Base-by-base conservation (phyloP, 2,329 filamentous ascomycete genomes). In the Fusarium poae region DNA sequence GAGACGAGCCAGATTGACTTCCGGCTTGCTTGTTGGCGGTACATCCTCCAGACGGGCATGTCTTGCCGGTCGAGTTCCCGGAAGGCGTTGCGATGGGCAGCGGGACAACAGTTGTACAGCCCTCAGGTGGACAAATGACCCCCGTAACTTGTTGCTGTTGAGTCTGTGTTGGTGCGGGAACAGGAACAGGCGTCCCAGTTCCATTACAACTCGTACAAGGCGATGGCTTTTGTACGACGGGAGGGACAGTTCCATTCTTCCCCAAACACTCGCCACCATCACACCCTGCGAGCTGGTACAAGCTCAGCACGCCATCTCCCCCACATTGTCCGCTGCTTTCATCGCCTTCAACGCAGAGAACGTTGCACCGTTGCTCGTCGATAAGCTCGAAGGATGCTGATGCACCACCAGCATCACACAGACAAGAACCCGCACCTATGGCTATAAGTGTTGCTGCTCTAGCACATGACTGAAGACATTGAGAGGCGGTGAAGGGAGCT, bases 321-420 rank as follows among this genome's bases (percentile, higher is more conserved):
- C 76, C 76, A 35, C 76, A 78, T 6, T 44, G 54, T 0, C 76
- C 76, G 9, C 55, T 52, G 1, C 15, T 35, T 6, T 49, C 32
- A 25, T 74, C 67, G 3, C 43, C 68, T 1, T 56, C 29, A 5
- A 62, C 48, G n/a, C 77, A 77, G 3, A 51, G 52, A 4, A 42
- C 20, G 11, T 42, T 50, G 56, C 77, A 78, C 27, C 57, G 55
- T 2, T 49, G 21, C 9, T 74, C 69, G 10, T 74, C 69, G 8
- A 76, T 56, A 2, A 67, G 16, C 3, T 58, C 54, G 6, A 60
- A 64, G 16, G 53, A 52, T 25, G 61, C 51, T 9, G 46, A 37
- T 4, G 56, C 42, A 13, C 25, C 15, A 1, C 67, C 43, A 6
- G 68, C 58, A 16, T 70, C 52, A 63, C 75, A 77, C 57, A 62